Percentiles rank a stretch among this genome's conserved stretches.
Evolutionary conservation across 805 yeast species (phyloP).

Genomic region (Clavispora fructus): DNA sequence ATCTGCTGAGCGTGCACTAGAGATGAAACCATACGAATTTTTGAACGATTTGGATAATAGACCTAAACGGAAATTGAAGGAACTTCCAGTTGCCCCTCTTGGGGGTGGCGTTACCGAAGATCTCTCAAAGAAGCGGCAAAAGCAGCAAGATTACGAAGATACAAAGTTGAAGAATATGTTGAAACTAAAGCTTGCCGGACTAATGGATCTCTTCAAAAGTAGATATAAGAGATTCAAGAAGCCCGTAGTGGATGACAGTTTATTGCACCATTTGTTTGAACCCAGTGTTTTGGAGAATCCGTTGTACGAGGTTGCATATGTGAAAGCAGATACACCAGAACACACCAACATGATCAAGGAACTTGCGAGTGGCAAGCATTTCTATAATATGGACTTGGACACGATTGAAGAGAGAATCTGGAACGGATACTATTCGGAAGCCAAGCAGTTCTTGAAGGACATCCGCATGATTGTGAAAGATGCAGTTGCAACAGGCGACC

Average conservation of each 20-base stretch:
- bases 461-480: slow-evolving; percentile 80
- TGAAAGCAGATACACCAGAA: slow-evolving; percentile 40
- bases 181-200: slow-evolving; percentile 77
- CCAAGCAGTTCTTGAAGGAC: slow-evolving; percentile 82
- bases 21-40: slow-evolving; percentile 66
- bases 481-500: slow-evolving; percentile 65
- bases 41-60: slow-evolving; percentile 56
- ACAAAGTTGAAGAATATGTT: slow-evolving; percentile 78
- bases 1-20: slow-evolving; percentile 47
- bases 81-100: slow-evolving; percentile 28
- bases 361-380: slow-evolving; percentile 63
- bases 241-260: slow-evolving; percentile 78
- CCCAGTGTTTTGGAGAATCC: slow-evolving; percentile 41
- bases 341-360: slow-evolving; percentile 78
- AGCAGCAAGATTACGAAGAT: slow-evolving; percentile 57
- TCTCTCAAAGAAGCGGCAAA: slow-evolving; percentile 38
- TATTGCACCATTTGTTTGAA: slow-evolving; percentile 73
- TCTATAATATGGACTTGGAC: slow-evolving; percentile 87
- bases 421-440: slow-evolving; percentile 95
- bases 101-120: slow-evolving; percentile 23
- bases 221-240: slow-evolving; percentile 87
- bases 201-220: slow-evolving; percentile 84
- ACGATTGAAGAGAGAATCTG: slow-evolving; percentile 90
- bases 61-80: slow-evolving; percentile 44
- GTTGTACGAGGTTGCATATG: slow-evolving; percentile 35